A percentile compares a stretch with the other conserved stretches of the same genome.
phyloP scores from a whole-genome alignment of 2,329 filamentous ascomycete genomes.

The Ophiocordyceps polyrhachis-furcata region DNA sequence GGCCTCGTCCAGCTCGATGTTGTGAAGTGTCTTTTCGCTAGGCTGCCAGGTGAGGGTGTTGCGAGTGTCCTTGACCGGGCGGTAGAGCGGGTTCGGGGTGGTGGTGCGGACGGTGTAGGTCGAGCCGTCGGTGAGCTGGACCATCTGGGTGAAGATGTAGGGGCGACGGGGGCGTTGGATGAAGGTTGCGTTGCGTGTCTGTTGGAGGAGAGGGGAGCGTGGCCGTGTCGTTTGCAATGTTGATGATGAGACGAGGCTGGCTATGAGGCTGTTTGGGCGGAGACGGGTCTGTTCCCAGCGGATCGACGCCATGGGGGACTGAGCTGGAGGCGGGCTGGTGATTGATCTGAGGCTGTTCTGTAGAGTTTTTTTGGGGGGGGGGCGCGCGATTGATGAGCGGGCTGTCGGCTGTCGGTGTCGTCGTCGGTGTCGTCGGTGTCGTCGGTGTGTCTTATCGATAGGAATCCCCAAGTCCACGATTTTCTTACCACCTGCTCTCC shows the following conservation, averaged over 20 bases:
- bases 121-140: conserved; percentile 80
- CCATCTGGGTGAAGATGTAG: conserved; percentile 92
- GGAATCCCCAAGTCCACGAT: too few relatives aligned
- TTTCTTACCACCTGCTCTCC: too few relatives aligned
- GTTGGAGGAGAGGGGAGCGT: conserved; percentile 2
- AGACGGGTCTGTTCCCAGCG: not conserved
- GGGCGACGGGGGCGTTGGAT: conserved; percentile 76
- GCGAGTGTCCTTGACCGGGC: conserved; percentile 58
- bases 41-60: conserved; percentile 91
- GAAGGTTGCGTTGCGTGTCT: conserved; percentile 60
- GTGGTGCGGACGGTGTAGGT: conserved; percentile 68
- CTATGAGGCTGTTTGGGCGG: not conserved
- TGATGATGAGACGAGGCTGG: not conserved
- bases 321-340: not conserved
- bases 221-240: too few relatives aligned
- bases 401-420: not conserved
- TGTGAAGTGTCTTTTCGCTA: conserved; percentile 57
- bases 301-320: not conserved
- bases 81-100: conserved; percentile 43
- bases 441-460: too few relatives aligned
- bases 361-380: not conserved
- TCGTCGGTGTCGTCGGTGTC: too few relatives aligned
- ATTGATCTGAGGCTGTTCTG: not conserved
- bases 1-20: conserved; percentile 89
- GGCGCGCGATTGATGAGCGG: not conserved